Percentiles rank a stretch among this genome's conserved stretches.
These are phyloP conservation scores for Zasmidium cellare DNA, from an alignment of 2,329 filamentous ascomycete species.

Conservation along the genomic window DNA sequence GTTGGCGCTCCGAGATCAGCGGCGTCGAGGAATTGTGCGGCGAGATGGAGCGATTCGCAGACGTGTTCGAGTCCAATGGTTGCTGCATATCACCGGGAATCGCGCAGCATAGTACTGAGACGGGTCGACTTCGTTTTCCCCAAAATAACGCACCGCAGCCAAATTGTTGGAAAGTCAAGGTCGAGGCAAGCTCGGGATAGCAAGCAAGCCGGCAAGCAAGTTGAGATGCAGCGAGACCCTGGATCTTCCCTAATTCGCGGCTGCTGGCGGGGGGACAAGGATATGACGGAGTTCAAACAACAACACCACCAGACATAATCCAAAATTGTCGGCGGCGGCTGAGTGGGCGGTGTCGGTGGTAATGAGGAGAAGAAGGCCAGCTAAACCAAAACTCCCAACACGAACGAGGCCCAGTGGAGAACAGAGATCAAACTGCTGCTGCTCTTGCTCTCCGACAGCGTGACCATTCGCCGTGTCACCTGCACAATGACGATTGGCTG, in stretches of 20 bases:
- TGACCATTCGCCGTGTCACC: not conserved
- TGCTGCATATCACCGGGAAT: constrained; percentile 11
- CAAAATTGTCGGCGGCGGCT: too few relatives aligned
- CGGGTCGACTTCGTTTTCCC: too few relatives aligned
- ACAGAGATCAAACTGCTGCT: not conserved
- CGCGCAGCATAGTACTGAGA: constrained; percentile 5
- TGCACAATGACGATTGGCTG: too few relatives aligned
- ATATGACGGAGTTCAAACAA: not conserved
- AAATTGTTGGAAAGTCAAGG: too few relatives aligned
- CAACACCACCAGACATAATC: too few relatives aligned
- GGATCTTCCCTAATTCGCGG: not conserved
- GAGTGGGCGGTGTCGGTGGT: too few relatives aligned
- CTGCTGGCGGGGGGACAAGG: not conserved
- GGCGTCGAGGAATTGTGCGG: constrained; percentile 23
- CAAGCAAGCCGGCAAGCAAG: too few relatives aligned
- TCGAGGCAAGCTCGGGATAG: too few relatives aligned
- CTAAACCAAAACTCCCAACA: not conserved
- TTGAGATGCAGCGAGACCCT: not conserved
- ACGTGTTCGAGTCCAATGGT: not conserved
- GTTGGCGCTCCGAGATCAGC: constrained; percentile 17
- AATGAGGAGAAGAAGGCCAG: not conserved
- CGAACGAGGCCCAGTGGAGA: not conserved
- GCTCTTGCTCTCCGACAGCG: not conserved
- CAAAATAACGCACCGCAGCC: not conserved
- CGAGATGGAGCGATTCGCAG: constrained; percentile 11